Percentiles rank a stretch among this genome's conserved stretches.
Evolutionary conservation across 2,329 filamentous ascomycete species (phyloP).

Genomic region (Stemphylium vesicarium): DNA sequence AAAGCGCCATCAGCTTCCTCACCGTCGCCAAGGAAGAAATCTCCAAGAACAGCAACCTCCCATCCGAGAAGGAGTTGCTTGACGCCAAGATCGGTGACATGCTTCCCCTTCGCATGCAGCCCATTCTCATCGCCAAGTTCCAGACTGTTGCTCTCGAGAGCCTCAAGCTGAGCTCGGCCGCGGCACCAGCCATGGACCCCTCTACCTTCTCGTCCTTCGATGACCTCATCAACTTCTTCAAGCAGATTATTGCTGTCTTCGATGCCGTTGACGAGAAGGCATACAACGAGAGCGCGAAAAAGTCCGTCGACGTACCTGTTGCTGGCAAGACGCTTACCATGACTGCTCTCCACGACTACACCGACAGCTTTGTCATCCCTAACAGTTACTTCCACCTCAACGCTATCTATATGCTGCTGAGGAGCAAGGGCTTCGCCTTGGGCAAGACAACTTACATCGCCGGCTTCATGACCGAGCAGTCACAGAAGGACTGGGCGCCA

Average conservation of each 20-base stretch:
- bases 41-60: conserved; percentile 14
- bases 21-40: conserved; percentile 24
- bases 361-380: conserved; percentile 24
- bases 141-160: conserved; percentile 9
- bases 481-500: conserved; percentile 26
- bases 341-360: conserved; percentile 20
- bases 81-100: conserved; percentile 25
- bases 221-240: conserved; percentile 30
- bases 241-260: conserved; percentile 14
- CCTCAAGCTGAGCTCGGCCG: conserved; percentile 12
- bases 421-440: conserved; percentile 25
- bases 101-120: conserved; percentile 30
- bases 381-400: conserved; percentile 35
- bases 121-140: conserved; percentile 25
- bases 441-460: conserved; percentile 25
- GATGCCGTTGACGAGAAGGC: conserved; percentile 24
- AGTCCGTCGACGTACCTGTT: conserved; percentile 20
- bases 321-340: conserved; percentile 19
- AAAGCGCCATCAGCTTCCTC: conserved; percentile 23
- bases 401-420: conserved; percentile 32
- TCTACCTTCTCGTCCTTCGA: conserved; percentile 20
- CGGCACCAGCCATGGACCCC: conserved; percentile 13
- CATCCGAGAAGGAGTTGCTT: conserved; percentile 26
- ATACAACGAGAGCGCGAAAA: conserved; percentile 25
- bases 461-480: conserved; percentile 26